phyloP scores from a whole-genome alignment of 2,329 filamentous ascomycete genomes.

The Aspergillus cejpii region DNA sequence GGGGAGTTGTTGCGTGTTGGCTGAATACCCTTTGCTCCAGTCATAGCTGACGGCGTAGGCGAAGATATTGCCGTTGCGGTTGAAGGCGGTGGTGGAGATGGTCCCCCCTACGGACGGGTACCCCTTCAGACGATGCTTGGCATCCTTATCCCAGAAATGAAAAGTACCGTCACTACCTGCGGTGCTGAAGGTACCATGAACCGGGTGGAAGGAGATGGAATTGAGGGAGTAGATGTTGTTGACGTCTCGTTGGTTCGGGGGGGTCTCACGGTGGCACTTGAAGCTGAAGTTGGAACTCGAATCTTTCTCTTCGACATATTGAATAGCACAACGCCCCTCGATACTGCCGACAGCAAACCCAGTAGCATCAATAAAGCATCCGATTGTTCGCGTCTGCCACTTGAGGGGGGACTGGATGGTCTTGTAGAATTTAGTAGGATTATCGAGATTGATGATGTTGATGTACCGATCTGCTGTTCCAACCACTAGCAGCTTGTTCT shows the following conservation, averaged over 20 bases:
- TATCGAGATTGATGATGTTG: slow-evolving; percentile 84
- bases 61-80: slow-evolving; percentile 73
- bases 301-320: slow-evolving; percentile 97
- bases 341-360: slow-evolving; percentile 96
- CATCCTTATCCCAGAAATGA: slow-evolving; percentile 70
- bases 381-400: slow-evolving; percentile 94
- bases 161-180: slow-evolving; percentile 94
- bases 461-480: slow-evolving; percentile 94
- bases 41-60: slow-evolving; percentile 92
- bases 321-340: slow-evolving; percentile 93
- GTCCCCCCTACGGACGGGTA: slow-evolving; percentile 78
- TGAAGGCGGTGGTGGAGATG: slow-evolving; percentile 90
- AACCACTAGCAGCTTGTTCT: slow-evolving; percentile 79
- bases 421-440: slow-evolving; percentile 90
- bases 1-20: slow-evolving; percentile 63
- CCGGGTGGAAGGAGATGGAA: slow-evolving; percentile 93
- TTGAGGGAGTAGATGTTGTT: slow-evolving; percentile 94
- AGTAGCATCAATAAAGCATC: slow-evolving; percentile 84
- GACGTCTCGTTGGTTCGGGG: slow-evolving; percentile 56
- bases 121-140: slow-evolving; percentile 81
- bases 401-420: slow-evolving; percentile 92
- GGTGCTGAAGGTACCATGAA: slow-evolving; percentile 96
- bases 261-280: slow-evolving; percentile 90
- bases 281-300: slow-evolving; percentile 91
- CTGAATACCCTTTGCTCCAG: slow-evolving; percentile 93